Base-by-base conservation (phyloP, 176 grass and related monocot genomes). In the Rhynchospora pubera region DNA sequence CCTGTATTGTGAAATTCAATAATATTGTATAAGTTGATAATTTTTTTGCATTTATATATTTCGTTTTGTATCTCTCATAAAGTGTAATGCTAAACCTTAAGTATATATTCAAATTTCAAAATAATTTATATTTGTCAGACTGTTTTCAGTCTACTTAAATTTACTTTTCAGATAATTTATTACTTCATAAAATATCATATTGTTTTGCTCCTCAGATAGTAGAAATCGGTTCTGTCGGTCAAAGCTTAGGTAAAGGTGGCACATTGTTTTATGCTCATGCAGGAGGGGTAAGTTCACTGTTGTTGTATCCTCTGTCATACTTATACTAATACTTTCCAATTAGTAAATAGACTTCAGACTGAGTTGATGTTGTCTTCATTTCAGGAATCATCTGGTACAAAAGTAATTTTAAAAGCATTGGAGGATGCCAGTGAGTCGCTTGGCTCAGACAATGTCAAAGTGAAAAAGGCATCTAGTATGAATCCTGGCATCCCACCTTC, bases 401-500 rank as follows among this genome's bases (percentile, higher is more conserved):
- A 95, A 83, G 85, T 83, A 86, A 93, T 95, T 52, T 69, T 99
- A 43, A 83, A 89, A 86, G 89, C 89, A 44, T 87, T 99, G 24
- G 92, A 95, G 87, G 64, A 34, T 56, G 90, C 92, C 60, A 99
- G 96, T 76, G 64, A 86, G 44, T 95, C 96, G 14, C 96, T 99
- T 90, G 89, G 87, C 77, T 87, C 89, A 85, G 92, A 91, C 68
- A 93, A 99, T 84, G 92, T 99, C 34, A 93, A 93, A 84, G 87
- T 99, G 61, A 93, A 87, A 87, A 60, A 48, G 52, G 90, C 96
- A 84, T 80, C 86, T 64, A 66, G 79, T 14, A 88, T 88, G 82
- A 95, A 99, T 89, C 96, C 92, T 87, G 96, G 92, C 82, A 84
- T 99, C 57, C 96, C 96, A 70, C 96, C 96, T 87, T 95, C 96